Evolutionary conservation across 2,329 filamentous ascomycete species (phyloP), one percentile per base, ranked within the genome.

Genomic region (Clarireedia paspali): DNA sequence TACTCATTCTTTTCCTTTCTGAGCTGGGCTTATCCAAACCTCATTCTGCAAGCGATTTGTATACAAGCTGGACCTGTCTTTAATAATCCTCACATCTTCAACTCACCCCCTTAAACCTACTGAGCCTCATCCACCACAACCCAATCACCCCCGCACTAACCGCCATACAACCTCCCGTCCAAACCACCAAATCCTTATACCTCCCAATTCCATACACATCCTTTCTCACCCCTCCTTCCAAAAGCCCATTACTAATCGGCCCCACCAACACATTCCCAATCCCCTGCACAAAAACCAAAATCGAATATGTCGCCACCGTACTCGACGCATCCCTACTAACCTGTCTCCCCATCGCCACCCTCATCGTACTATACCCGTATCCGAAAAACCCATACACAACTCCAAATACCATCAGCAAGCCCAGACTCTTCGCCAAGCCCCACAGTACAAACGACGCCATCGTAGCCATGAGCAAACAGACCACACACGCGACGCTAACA

Each of bases 321-420:
- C 64, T 59, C 9, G 64, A 62, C 1, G 63, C 63, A n/a, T 69
- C 68, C 20, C 66, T 60, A 36, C 59, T 65, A 6, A 71, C 64
- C 0, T 63, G 64, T 1, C 59, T 64, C 7, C 66, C 65, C 67
- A 72, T 71, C 12, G 70, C 66, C 5, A 66, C 70, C 73, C 77
- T 78, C 1, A 76, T 79, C 1, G 76, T 73, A 39, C 71, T 76
- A 60, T 77, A 81, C 0, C 75, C 77, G 23, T 75, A 73, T 0
- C 75, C 77, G 56, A 82, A 82, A 69, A 82, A 81, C 5, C 79
- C 80, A 63, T 78, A 83, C 0, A 74, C 68, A 2, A 80, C 62
- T 0, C 74, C 72, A 62, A 82, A 83, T 0, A 75, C 59, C 0
- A 76, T 67, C 2, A 83, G 68, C 1, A 77, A 59, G 0, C 71